Percentiles rank a stretch among this genome's conserved stretches.
Conservation (phyloP, 345 rosid genomes). For the Ceriops tagal region DNA sequence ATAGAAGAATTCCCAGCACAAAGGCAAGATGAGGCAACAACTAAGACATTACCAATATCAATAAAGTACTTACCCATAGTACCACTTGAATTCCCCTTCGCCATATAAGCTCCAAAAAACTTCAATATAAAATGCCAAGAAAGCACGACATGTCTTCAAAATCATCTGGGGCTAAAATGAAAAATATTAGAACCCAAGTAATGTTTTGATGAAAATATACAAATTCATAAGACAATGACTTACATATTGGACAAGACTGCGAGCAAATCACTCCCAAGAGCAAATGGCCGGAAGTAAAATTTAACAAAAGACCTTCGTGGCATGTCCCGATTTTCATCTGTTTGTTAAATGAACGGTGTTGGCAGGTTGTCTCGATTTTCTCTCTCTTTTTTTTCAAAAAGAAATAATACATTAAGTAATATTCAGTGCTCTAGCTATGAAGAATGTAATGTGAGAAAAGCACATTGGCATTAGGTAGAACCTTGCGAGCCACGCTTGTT, state of each 20-base stretch:
- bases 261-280: constrained; percentile 63
- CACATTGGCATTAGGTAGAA: too few relatives aligned
- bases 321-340: constrained; percentile 20
- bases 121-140: constrained; percentile 62
- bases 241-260: constrained; percentile 83
- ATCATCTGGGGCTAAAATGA: constrained; percentile 63
- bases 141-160: constrained; percentile 76
- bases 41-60: too few relatives aligned
- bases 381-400: too few relatives aligned
- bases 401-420: not conserved
- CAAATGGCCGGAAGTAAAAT: constrained; percentile 58
- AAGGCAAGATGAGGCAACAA: not conserved
- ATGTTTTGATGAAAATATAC: not conserved
- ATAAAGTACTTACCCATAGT: constrained; percentile 56
- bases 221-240: constrained; percentile 18
- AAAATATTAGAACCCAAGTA: constrained; percentile 9
- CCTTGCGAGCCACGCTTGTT: too few relatives aligned
- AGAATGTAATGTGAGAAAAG: too few relatives aligned
- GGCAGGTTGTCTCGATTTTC: too few relatives aligned
- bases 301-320: constrained; percentile 36
- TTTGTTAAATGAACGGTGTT: not conserved
- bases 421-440: too few relatives aligned
- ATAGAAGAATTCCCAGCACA: not conserved
- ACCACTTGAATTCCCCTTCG: constrained; percentile 82
- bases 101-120: constrained; percentile 73